phyloP scores from a whole-genome alignment of 2,329 filamentous ascomycete genomes.

The Pezicula neosporulosa region DNA sequence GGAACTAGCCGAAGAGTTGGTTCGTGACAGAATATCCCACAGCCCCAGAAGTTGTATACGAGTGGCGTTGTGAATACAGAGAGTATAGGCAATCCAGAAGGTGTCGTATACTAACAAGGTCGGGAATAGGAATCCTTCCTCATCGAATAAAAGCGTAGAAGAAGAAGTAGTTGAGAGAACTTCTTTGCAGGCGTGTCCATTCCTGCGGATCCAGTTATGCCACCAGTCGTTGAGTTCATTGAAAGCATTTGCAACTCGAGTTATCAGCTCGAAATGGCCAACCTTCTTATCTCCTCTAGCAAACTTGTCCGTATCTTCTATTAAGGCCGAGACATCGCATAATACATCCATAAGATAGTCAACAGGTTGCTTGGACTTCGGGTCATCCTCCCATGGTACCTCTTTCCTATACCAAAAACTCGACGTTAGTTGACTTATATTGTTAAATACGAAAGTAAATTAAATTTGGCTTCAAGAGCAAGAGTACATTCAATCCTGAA shows the following conservation, averaged over 20 bases:
- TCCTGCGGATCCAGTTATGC: slow-evolving; percentile 2
- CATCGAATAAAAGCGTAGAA: background rate
- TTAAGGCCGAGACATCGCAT: slow-evolving; percentile 4
- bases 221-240: slow-evolving; percentile 6
- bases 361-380: slow-evolving; percentile 1
- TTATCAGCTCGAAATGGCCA: slow-evolving; percentile 2
- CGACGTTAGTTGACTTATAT: too few species aligned
- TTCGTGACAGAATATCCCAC: background rate
- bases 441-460: too few species aligned
- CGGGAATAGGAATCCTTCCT: slow-evolving; percentile 1
- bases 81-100: slow-evolving; percentile 2
- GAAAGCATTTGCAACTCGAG: background rate
- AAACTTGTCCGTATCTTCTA: background rate
- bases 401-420: background rate
- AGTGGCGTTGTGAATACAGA: slow-evolving; percentile 2
- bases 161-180: background rate
- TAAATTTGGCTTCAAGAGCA: too few species aligned
- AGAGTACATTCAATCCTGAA: too few species aligned
- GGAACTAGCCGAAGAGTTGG: background rate
- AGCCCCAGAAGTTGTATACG: slow-evolving; percentile 2
- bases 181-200: background rate
- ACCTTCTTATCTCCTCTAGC: background rate
- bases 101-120: slow-evolving; percentile 3
- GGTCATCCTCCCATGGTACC: slow-evolving; percentile 9
- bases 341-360: slow-evolving; percentile 8